Conservation (phyloP, 257 asterid genomes). For the Solanum neorickii region DNA sequence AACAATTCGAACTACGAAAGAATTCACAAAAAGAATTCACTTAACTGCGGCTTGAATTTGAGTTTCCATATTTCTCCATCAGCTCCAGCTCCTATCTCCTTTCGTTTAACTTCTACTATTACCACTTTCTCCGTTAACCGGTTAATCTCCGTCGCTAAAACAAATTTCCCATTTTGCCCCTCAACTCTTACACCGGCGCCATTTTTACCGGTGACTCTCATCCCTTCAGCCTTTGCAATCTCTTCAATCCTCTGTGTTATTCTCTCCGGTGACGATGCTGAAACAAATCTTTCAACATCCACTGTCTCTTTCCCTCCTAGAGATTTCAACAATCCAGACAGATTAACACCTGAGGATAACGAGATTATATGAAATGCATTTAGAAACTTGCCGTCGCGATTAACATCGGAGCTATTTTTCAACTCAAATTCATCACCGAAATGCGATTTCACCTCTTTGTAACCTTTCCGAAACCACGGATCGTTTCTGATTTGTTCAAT, state of each 20-base stretch:
- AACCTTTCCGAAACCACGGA: constrained; percentile 7
- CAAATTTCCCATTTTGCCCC: constrained; percentile 35
- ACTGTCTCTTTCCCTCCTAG: not conserved
- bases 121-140: constrained; percentile 56
- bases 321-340: constrained; percentile 30
- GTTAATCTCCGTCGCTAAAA: constrained; percentile 26
- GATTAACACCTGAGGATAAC: constrained; percentile 34
- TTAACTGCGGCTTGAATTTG: constrained; percentile 28
- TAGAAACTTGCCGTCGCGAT: constrained; percentile 9
- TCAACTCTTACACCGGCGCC: constrained; percentile 16
- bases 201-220: constrained; percentile 22
- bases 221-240: constrained; percentile 25
- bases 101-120: constrained; percentile 40
- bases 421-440: constrained; percentile 30
- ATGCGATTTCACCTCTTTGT: constrained; percentile 19
- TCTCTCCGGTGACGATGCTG: constrained; percentile 18
- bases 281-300: constrained; percentile 22
- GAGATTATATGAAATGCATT: constrained; percentile 46
- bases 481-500: not conserved
- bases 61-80: constrained; percentile 39
- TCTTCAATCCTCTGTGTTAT: constrained; percentile 22
- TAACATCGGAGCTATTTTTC: not conserved
- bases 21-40: constrained; percentile 17
- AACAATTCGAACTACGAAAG: not conserved
- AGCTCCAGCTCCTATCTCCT: constrained; percentile 7